Evolutionary conservation across 2,329 filamentous ascomycete genomes (phyloP).

Genomic region (Colletotrichum simmondsii): DNA sequence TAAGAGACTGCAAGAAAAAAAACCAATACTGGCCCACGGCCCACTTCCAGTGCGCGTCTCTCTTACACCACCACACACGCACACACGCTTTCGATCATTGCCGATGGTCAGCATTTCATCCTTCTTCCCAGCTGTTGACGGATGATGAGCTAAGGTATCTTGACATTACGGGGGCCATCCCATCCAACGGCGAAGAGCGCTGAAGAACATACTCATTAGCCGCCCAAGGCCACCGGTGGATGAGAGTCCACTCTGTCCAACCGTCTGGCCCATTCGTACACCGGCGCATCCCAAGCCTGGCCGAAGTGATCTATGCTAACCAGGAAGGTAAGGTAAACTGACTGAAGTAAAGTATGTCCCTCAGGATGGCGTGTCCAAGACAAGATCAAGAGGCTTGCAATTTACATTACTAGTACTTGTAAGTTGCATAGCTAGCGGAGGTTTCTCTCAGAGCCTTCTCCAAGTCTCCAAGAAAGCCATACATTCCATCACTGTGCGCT

Average conservation of each 20-base stretch:
- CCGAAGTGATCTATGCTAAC: neutral
- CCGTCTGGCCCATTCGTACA: neutral
- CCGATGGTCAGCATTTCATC: slow-evolving; percentile 21
- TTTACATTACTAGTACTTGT: slow-evolving; percentile 5
- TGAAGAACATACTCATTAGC: slow-evolving; percentile 28
- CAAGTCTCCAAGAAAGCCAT: slow-evolving; percentile 1
- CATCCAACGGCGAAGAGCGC: slow-evolving; percentile 30
- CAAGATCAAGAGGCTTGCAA: neutral
- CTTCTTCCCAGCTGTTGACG: neutral
- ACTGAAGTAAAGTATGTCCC: neutral
- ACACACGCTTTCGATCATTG: neutral
- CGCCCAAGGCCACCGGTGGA: neutral
- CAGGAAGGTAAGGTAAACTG: neutral
- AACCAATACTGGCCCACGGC: slow-evolving; percentile 13
- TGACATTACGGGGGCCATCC: slow-evolving; percentile 5
- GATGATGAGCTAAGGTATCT: neutral
- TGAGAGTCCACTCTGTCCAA: neutral
- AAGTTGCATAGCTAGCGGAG: neutral
- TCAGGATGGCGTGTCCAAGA: slow-evolving; percentile 8
- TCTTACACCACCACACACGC: slow-evolving; percentile 1
- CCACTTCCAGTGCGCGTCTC: slow-evolving; percentile 32
- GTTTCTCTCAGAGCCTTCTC: neutral
- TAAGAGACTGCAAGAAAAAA: neutral
- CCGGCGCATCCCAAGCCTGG: slow-evolving; percentile 17
- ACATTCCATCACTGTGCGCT: slow-evolving; percentile 8